These are phyloP conservation scores for Xenosphaeropsis pyriputrescens DNA, from an alignment of 2,329 filamentous ascomycete genomes.

Conservation along the genomic window DNA sequence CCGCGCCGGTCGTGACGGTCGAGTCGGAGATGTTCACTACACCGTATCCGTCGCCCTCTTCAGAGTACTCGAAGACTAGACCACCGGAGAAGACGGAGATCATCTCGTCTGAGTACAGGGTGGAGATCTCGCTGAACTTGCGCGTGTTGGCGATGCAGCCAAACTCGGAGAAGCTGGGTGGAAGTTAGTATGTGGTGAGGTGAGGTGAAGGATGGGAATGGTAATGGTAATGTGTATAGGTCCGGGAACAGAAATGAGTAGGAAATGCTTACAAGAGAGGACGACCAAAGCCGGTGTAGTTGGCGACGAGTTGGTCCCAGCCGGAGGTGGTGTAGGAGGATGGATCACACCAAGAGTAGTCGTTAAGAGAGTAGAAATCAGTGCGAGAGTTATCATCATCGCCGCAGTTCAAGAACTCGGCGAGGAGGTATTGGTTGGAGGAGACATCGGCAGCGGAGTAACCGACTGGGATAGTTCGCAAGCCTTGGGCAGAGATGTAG, in stretches of 20 bases:
- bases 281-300: conserved; percentile 52
- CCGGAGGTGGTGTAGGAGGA: conserved; percentile 43
- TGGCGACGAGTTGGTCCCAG: conserved; percentile 56
- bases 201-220: neutral
- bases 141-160: conserved; percentile 77
- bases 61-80: conserved; percentile 87
- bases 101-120: conserved; percentile 77
- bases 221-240: too few relatives aligned
- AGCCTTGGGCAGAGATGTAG: conserved; percentile 30
- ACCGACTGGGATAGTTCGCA: conserved; percentile 37
- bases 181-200: neutral
- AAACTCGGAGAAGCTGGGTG: conserved; percentile 58
- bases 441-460: conserved; percentile 53
- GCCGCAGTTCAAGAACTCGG: conserved; percentile 61
- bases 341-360: conserved; percentile 52
- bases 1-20: conserved; percentile 19
- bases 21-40: conserved; percentile 17
- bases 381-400: conserved; percentile 42
- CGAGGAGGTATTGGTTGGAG: conserved; percentile 53
- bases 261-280: conserved; percentile 36
- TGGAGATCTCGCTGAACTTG: conserved; percentile 62
- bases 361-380: conserved; percentile 54
- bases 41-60: conserved; percentile 67
- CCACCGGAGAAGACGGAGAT: conserved; percentile 85
- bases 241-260: too few relatives aligned